These are phyloP conservation scores for Ramaria sp. DNA, from an alignment of 768 basidiomycete species.

Conservation along the genomic window DNA sequence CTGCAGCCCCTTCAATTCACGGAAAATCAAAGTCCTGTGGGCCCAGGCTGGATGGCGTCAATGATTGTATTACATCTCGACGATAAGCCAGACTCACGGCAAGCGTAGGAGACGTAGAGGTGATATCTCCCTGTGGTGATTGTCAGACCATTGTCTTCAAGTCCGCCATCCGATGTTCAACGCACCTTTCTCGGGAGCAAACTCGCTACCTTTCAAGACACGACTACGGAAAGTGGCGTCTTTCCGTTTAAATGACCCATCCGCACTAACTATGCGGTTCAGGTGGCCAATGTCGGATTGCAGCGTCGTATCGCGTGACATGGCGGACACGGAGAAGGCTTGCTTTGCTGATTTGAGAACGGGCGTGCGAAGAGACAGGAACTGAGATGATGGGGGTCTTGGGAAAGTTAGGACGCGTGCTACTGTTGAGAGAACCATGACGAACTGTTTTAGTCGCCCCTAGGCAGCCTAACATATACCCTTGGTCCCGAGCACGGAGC, in stretches of 20 bases:
- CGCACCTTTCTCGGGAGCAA: slow-evolving; percentile 68
- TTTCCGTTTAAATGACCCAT: slow-evolving; percentile 59
- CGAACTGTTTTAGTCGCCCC: too few relatives aligned
- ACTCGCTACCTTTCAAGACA: slow-evolving; percentile 48
- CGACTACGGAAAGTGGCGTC: slow-evolving; percentile 42
- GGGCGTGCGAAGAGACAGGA: background rate
- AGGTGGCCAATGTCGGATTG: slow-evolving; percentile 46
- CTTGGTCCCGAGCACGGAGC: too few relatives aligned
- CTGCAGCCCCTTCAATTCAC: slow-evolving; percentile 89
- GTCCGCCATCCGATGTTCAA: background rate
- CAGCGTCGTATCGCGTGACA: slow-evolving; percentile 7
- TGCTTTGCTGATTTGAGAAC: background rate
- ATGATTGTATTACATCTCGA: background rate
- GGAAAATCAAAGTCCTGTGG: slow-evolving; percentile 76
- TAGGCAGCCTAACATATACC: too few relatives aligned
- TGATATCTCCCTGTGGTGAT: slow-evolving; percentile 65
- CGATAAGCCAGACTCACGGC: slow-evolving; percentile 42
- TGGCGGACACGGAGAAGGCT: background rate
- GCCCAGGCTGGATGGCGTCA: slow-evolving; percentile 64
- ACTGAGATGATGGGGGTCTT: too few relatives aligned
- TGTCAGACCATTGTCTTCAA: background rate
- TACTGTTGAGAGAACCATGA: too few relatives aligned
- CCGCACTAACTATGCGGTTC: slow-evolving; percentile 31
- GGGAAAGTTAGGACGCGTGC: too few relatives aligned
- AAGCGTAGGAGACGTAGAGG: slow-evolving; percentile 81